phyloP scores from a whole-genome alignment of 78 protist genomes.

The Guillardia theta region DNA sequence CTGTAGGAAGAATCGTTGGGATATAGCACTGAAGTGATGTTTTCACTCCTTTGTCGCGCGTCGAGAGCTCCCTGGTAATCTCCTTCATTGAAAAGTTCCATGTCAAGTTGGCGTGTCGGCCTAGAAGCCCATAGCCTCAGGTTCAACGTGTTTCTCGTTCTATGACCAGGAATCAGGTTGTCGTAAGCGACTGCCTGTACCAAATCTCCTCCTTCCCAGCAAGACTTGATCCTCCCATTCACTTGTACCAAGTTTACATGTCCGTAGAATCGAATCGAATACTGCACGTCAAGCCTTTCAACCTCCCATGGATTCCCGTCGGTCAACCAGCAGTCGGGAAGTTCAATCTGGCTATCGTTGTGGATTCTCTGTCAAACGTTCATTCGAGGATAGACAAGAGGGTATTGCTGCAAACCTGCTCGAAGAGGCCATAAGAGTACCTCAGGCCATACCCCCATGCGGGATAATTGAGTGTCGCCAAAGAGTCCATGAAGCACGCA shows the following conservation, averaged over 20 bases:
- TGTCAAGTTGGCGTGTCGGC: constrained; percentile 78
- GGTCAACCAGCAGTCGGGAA: constrained; percentile 74
- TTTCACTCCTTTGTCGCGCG: constrained; percentile 76
- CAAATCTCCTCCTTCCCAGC: constrained; percentile 4
- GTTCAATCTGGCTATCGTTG: neutral
- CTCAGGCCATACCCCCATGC: constrained; percentile 86
- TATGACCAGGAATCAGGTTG: constrained; percentile 86
- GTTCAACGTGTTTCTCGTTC: constrained; percentile 61
- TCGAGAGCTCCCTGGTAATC: constrained; percentile 82
- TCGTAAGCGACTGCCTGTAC: constrained; percentile 77
- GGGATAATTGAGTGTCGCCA: constrained; percentile 85
- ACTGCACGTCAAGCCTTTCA: constrained; percentile 71
- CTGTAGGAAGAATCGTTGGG: constrained; percentile 86
- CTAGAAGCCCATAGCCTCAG: neutral
- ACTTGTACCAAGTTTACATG: constrained; percentile 25
- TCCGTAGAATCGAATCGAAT: too few relatives aligned
- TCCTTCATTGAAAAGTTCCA: constrained; percentile 67
- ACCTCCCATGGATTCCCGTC: constrained; percentile 90
- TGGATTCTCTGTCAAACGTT: neutral
- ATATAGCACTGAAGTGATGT: constrained; percentile 88
- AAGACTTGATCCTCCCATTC: neutral
- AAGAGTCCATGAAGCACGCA: constrained; percentile 84
- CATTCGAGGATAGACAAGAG: neutral
- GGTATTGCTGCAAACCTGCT: constrained; percentile 79
- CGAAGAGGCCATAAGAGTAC: constrained; percentile 91